Percentiles rank a stretch among this genome's conserved stretches.
Evolutionary conservation across 2,329 filamentous ascomycete genomes (phyloP).

Genomic region (Aureobasidium musti): DNA sequence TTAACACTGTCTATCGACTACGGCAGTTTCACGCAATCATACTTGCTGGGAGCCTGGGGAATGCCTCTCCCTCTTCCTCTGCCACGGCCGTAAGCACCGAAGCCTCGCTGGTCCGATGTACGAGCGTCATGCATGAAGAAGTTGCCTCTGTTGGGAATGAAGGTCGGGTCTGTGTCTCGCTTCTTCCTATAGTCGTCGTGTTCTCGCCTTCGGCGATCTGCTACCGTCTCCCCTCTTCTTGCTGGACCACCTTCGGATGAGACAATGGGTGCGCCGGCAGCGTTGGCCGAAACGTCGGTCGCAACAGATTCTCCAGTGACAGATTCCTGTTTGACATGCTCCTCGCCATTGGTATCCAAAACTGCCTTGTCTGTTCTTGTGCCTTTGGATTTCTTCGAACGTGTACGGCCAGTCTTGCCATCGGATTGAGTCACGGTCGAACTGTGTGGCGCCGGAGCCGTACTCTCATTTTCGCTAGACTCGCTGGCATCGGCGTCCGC

Average conservation of each 20-base stretch:
- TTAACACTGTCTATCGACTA: not conserved
- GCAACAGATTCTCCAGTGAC: not conserved
- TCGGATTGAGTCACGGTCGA: not conserved
- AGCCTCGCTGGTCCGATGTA: conserved; percentile 74
- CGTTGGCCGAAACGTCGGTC: not conserved
- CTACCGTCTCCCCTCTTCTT: conserved; percentile 55
- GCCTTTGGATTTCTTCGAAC: conserved; percentile 13
- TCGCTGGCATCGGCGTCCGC: conserved; percentile 56
- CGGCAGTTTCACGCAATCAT: not conserved
- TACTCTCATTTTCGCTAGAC: conserved; percentile 55
- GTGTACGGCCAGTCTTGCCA: conserved; percentile 31
- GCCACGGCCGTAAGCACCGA: conserved; percentile 69
- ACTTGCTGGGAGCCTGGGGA: conserved; percentile 17
- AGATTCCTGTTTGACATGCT: not conserved
- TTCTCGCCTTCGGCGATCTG: conserved; percentile 75
- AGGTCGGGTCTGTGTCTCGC: conserved; percentile 84
- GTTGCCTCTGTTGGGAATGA: conserved; percentile 88
- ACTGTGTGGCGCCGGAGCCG: conserved; percentile 31
- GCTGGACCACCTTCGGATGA: conserved; percentile 13
- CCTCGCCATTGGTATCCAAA: not conserved
- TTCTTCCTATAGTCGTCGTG: conserved; percentile 90
- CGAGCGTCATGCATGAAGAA: conserved; percentile 97
- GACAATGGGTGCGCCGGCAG: conserved; percentile 23
- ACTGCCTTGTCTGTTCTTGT: conserved; percentile 5
- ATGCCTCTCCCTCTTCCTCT: conserved; percentile 56